A percentile compares a stretch with the other conserved stretches of the same genome.
Conservation (phyloP, 2,329 filamentous ascomycete genomes). For the Aspergillus neoniger region DNA sequence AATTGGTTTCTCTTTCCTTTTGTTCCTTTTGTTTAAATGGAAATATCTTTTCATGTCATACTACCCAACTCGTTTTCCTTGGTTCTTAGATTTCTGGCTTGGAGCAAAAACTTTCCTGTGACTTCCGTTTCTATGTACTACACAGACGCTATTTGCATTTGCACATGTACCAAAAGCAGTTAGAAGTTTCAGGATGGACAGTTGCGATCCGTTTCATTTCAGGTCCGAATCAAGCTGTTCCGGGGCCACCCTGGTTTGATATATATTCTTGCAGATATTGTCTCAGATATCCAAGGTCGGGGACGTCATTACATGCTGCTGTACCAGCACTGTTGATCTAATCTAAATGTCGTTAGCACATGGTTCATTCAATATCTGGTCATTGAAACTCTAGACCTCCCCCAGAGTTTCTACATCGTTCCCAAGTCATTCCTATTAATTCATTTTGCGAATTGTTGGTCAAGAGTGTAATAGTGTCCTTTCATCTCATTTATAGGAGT, state of each 20-base stretch:
- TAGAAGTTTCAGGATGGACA: constrained; percentile 18
- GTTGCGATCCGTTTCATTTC: constrained; percentile 12
- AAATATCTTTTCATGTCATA: constrained; percentile 26
- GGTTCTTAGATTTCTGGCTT: constrained; percentile 14
- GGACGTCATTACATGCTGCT: constrained; percentile 5
- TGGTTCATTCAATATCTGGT: neutral
- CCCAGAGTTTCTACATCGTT: too few species aligned
- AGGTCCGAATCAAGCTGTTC: constrained; percentile 8
- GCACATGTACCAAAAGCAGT: constrained; percentile 28
- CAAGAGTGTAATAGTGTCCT: neutral
- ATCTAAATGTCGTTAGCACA: neutral
- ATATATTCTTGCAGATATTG: neutral
- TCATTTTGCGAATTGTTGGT: neutral
- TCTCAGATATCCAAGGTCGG: neutral
- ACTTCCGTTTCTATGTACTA: constrained; percentile 6
- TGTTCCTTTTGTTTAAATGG: constrained; percentile 21
- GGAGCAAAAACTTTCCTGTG: constrained; percentile 8
- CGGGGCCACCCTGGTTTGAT: constrained; percentile 3
- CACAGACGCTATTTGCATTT: constrained; percentile 16
- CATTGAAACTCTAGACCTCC: neutral
- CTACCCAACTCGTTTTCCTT: constrained; percentile 16
- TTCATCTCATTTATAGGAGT: neutral
- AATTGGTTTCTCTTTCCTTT: constrained; percentile 18
- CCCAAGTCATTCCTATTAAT: too few species aligned
- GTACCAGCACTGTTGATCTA: constrained; percentile 11